Conservation (phyloP, 2,329 filamentous ascomycete species). For the Ophiostoma himal-ulmi region DNA sequence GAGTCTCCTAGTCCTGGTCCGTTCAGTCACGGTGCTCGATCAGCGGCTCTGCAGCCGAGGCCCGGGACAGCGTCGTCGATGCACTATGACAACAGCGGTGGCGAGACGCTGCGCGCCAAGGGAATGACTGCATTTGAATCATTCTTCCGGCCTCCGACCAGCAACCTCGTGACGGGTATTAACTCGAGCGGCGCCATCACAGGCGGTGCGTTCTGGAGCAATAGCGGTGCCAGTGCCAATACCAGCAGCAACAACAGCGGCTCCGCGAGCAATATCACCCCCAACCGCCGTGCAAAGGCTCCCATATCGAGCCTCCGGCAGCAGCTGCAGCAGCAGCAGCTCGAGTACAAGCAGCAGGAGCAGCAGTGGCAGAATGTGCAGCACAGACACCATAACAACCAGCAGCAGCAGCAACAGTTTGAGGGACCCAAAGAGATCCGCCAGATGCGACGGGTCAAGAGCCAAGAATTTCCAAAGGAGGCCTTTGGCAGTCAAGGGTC, state of each 20-base stretch:
- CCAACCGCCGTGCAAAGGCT: constrained; percentile 8
- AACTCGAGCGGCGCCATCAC: neutral
- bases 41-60: neutral
- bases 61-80: neutral
- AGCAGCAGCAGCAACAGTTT: constrained; percentile 18
- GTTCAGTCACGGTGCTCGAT: neutral
- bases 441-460: neutral
- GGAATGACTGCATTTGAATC: neutral
- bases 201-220: neutral
- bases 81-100: neutral
- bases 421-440: constrained; percentile 2
- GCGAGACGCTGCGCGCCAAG: neutral
- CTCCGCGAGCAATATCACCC: neutral
- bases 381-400: neutral
- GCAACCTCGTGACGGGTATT: neutral
- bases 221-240: neutral
- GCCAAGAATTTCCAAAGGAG: constrained; percentile 7
- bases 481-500: neutral
- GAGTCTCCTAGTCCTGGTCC: neutral
- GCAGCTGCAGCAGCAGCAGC: constrained; percentile 22
- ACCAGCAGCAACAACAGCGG: neutral
- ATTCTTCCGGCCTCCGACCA: neutral
- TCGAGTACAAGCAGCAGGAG: constrained; percentile 18
- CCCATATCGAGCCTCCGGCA: constrained; percentile 17
- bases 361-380: constrained; percentile 10